These are phyloP conservation scores for Bromus sterilis DNA, from an alignment of 176 grass and related monocot species.

Conservation along the genomic window DNA sequence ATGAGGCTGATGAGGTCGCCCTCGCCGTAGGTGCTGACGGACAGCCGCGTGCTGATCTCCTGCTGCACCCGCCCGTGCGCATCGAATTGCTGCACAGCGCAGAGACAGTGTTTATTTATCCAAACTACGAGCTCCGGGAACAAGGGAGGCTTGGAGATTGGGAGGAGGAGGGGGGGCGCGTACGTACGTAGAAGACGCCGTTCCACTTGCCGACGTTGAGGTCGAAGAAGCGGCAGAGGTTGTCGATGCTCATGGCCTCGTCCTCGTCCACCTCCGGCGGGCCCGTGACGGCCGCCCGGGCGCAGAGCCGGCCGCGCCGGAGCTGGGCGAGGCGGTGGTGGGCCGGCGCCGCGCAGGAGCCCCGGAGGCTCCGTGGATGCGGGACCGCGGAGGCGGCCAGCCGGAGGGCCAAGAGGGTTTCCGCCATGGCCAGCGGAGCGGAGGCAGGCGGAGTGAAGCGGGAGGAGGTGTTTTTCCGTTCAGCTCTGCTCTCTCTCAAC, in stretches of 20 bases:
- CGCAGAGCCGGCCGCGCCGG: slow-evolving; percentile 7
- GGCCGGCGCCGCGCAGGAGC: not conserved
- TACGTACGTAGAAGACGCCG: slow-evolving; percentile 67
- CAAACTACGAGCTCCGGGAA: not conserved
- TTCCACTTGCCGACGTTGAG: slow-evolving; percentile 89
- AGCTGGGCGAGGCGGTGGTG: not conserved
- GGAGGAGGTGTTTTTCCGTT: not conserved
- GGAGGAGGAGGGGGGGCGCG: not conserved
- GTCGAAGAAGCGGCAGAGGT: slow-evolving; percentile 61
- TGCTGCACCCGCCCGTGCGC: slow-evolving; percentile 56
- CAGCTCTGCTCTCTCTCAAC: slow-evolving; percentile 10
- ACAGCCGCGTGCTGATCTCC: slow-evolving; percentile 64
- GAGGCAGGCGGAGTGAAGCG: not conserved
- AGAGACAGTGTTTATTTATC: not conserved
- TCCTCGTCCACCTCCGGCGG: slow-evolving; percentile 43
- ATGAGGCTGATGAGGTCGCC: slow-evolving; percentile 81
- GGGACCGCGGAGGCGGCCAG: not conserved
- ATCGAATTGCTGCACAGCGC: slow-evolving; percentile 80
- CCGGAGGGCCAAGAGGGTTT: slow-evolving; percentile 37
- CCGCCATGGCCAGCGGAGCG: slow-evolving; percentile 41
- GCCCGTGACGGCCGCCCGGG: slow-evolving; percentile 31
- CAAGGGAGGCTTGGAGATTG: not conserved
- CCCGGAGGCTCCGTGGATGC: not conserved
- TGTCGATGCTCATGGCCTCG: slow-evolving; percentile 69
- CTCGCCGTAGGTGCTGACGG: slow-evolving; percentile 78